Base-by-base conservation (phyloP, 129 eudicot genomes). In the Centrapalus pauciflorus region DNA sequence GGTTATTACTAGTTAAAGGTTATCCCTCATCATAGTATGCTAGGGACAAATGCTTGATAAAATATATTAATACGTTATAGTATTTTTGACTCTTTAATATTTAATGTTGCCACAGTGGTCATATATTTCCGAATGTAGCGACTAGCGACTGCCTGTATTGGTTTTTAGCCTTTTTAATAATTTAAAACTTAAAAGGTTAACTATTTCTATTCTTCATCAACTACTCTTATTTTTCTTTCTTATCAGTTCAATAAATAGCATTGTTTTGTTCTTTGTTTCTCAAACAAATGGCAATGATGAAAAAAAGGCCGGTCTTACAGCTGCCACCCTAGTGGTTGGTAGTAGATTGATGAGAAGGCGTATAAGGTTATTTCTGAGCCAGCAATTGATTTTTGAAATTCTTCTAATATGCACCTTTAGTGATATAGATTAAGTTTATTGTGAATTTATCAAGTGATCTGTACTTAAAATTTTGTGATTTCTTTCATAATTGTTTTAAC, bases 301-400 rank as follows among this genome's bases (percentile, higher is more conserved):
- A 48, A 60, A 67, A 84, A 84, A 84, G 90, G 90, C 90, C 90
- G 90, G 83, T 77, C 86, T 84, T 80, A 84, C 76, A 50, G 84
- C 84, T 81, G 90, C 90, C 57, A 28, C 64, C 80, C 20, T 62
- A 0, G 67, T 58, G 65, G 43, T 78, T 77, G 90, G 90, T 75
- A 78, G 90, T 84, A 84, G 90, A 71, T 75, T 84, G 90, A 84
- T 84, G 86, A 81, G 0, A 58, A 45, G 17, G 62, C 74, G 71
- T 65, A 69, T 56, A 77, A 69, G 80, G 86, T 70, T 80, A 48
- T 66, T 54, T 65, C 90, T 77, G 86, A 84, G 90, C 81, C 54
- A 55, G 55, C 59, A 14, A 1, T 64, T 30, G 12, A 9, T 43
- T 74, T 30, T 29, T 21, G 1, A 10, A 1, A 24, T 13, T 24